Evolutionary conservation across 2,329 filamentous ascomycete genomes (phyloP), one percentile per base, ranked within the genome.

Genomic region (Trichoderma sp.): DNA sequence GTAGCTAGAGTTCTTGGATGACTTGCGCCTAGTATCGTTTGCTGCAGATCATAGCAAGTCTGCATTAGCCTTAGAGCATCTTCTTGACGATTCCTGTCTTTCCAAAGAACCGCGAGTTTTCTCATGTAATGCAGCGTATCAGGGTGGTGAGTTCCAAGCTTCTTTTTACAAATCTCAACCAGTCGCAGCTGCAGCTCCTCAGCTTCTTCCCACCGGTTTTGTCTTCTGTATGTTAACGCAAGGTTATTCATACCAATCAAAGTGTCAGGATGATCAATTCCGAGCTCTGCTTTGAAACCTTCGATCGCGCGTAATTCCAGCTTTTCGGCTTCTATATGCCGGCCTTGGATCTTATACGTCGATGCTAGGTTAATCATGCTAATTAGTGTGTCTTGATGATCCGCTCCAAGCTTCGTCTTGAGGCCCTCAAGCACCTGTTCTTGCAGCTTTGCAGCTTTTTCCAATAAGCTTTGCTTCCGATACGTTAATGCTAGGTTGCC

Each of bases 81-180:
- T 56, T 56, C 50, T 12, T 56, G 50, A 24, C 50, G 50, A 14
- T 56, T 56, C 50, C 21, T 56, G 18, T 56, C 50, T 56, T 56
- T 56, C 50, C 50, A 56, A 24, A 56, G 50, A 56, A 56, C 11
- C 11, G 50, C 50, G 5, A 56, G 50, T 56, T 56, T 56, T 11
- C 50, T 56, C 50, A 56, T 56, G 21, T 56, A 56, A 56, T 56
- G 50, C 2, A 56, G 21, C 11, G 50, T 56, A 21, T 56, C 50
- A 3, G 50, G 50, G 11, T 56, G 50, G 1, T 56, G 9, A 24
- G 50, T 21, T 24, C 50, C 50, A 24, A 56, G 50, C 2, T 56
- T 56, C 50, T 24, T 56, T 56, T 24, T 56, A 24, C 50, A 56
- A 56, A 24, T 56, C 21, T 56, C 50, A 88, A 79, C 86, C 85